Evolutionary conservation across 768 basidiomycete species (phyloP).

Genomic region (Macrocybe gigantea): DNA sequence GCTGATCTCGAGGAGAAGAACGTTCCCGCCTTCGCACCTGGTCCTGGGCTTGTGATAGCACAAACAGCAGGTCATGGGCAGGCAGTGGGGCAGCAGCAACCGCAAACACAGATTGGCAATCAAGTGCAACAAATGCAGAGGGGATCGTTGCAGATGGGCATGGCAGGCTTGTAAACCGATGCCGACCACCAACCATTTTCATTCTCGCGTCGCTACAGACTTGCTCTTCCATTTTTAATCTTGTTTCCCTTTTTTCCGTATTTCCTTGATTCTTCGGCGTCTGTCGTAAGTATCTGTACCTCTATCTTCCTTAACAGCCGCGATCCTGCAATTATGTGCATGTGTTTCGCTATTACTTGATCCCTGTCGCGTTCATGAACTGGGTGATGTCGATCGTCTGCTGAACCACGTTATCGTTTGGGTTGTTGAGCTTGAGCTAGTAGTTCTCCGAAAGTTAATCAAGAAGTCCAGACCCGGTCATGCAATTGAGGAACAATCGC

Average conservation of each 20-base stretch:
- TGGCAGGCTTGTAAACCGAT: constrained; percentile 38
- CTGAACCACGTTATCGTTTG: too few relatives aligned
- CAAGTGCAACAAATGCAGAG: constrained; percentile 29
- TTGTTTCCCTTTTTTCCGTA: constrained; percentile 11
- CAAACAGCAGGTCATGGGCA: constrained; percentile 33
- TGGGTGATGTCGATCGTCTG: too few relatives aligned
- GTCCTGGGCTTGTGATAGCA: constrained; percentile 38
- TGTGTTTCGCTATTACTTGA: too few relatives aligned
- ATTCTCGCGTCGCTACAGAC: background rate
- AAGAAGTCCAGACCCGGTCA: too few relatives aligned
- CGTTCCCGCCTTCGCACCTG: constrained; percentile 51
- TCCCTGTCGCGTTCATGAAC: too few relatives aligned
- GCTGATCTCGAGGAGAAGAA: constrained; percentile 72
- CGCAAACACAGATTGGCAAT: constrained; percentile 12
- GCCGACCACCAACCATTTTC: constrained; percentile 3
- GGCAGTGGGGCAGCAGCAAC: constrained; percentile 29
- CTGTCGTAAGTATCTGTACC: too few relatives aligned
- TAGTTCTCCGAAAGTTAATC: too few relatives aligned
- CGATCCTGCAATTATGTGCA: too few relatives aligned
- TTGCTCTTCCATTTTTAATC: background rate
- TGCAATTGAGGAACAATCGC: too few relatives aligned
- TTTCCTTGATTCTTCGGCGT: background rate
- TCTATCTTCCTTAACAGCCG: too few relatives aligned
- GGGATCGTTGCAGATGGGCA: constrained; percentile 46
- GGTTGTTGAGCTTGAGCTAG: too few relatives aligned